Percentiles rank a stretch among this genome's conserved stretches.
phyloP scores from a whole-genome alignment of 2,329 filamentous ascomycete genomes.

The Tolypocladium amazonense region DNA sequence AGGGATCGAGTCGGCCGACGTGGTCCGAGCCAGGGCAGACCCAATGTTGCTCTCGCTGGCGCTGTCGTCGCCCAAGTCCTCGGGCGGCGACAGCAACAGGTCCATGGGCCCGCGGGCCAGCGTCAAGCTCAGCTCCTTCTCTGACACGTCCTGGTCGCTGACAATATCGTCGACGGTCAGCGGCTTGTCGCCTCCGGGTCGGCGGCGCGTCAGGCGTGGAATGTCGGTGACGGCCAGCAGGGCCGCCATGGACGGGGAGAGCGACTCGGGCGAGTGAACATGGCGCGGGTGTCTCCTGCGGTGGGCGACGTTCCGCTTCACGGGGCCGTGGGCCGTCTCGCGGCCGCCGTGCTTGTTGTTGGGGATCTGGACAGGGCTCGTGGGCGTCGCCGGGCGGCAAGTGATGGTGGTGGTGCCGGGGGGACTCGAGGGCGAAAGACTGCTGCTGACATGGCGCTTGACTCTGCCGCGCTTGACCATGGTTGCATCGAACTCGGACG shows the following conservation, averaged over 20 bases:
- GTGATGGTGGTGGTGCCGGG: conserved; percentile 14
- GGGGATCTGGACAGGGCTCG: conserved; percentile 46
- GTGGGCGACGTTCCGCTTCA: conserved; percentile 26
- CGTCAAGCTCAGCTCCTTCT: conserved; percentile 47
- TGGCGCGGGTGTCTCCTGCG: conserved; percentile 26
- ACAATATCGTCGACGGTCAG: conserved; percentile 48
- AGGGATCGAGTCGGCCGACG: conserved; percentile 51
- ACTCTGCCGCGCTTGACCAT: conserved; percentile 24
- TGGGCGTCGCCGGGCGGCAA: conserved; percentile 21
- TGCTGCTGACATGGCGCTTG: conserved; percentile 13
- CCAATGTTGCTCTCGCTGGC: conserved; percentile 41
- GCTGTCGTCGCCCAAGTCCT: conserved; percentile 42
- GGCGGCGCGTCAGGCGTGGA: conserved; percentile 29
- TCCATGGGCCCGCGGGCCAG: conserved; percentile 46
- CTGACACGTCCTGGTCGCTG: conserved; percentile 40
- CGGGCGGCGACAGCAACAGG: conserved; percentile 47
- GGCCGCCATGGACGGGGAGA: conserved; percentile 50
- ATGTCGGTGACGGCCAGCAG: conserved; percentile 53
- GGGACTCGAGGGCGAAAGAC: conserved; percentile 15
- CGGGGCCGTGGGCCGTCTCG: conserved; percentile 21
- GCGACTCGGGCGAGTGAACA: conserved; percentile 38
- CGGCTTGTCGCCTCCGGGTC: conserved; percentile 12
- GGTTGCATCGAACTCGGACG: conserved; percentile 14
- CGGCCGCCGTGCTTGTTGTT: conserved; percentile 23
- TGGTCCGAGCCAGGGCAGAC: conserved; percentile 40